Conservation (phyloP, 2,329 filamentous ascomycete species). For the Juglanconis sp. region DNA sequence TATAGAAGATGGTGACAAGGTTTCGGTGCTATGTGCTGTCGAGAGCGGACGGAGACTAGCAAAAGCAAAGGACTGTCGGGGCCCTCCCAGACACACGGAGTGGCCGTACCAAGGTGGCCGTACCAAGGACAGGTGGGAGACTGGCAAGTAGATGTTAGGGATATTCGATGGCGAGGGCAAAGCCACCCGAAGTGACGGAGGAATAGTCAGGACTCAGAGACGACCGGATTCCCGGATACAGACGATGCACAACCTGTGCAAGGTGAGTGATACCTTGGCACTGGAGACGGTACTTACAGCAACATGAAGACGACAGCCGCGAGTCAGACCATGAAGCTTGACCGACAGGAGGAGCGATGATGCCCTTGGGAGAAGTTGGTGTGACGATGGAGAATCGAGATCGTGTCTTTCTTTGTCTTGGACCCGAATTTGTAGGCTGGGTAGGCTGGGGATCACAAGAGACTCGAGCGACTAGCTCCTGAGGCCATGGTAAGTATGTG, state of each 20-base stretch:
- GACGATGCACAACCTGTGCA: neutral
- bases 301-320: neutral
- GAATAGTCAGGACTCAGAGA: neutral
- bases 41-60: too few relatives aligned
- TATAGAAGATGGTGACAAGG: neutral
- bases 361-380: neutral
- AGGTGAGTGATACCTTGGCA: neutral
- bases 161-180: neutral
- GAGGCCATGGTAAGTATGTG: neutral
- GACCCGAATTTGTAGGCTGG: neutral
- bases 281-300: neutral
- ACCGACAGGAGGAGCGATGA: neutral
- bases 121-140: neutral
- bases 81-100: neutral
- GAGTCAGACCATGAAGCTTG: constrained; percentile 4
- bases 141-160: neutral
- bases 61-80: neutral
- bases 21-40: neutral
- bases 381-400: constrained; percentile 9
- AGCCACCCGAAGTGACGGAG: neutral
- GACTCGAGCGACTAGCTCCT: too few relatives aligned
- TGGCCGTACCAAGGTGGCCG: neutral
- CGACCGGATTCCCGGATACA: constrained; percentile 8
- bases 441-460: too few relatives aligned
- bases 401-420: neutral